Base-by-base conservation (phyloP, 331 rosid genomes). In the Phaseolus coccineus region DNA sequence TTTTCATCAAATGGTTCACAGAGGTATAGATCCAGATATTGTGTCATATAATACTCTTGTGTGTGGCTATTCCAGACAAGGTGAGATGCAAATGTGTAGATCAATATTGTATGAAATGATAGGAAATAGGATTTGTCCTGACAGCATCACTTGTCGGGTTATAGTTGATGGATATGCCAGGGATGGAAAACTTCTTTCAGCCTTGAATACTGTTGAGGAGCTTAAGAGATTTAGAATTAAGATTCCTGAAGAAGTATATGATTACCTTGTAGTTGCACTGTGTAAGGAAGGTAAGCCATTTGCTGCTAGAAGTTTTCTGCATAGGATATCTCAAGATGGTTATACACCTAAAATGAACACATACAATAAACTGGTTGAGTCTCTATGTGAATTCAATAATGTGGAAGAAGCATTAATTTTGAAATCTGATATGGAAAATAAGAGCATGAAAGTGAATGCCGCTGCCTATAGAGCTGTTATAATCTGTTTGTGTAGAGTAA, bases 1-100 rank as follows among this genome's bases (percentile, higher is more conserved):
- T 82, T 94, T 94, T 78, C 91, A 94, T 84, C 87, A 84, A 37
- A 94, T 92, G 97, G 81, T 91, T 46, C 85, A 89, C 27, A 87
- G 92, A 82, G 98, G 95, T 53, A 68, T 91, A 80, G 51, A 69
- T 76, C 94, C 97, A 11, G 97, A 94, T 4, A 28, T 79, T 24
- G 80, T 89, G 61, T 74, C 88, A 0, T 94, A 89, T 77, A 94
- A 92, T 63, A 88, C 95, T 59, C 66, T 59, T 28, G 39, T 59
- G 37, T 27, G 8, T 59, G 66, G 66, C 69, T 94, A 94, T 80
- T 88, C 91, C 69, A 84, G 82, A 44, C 87, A 83, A 73, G 97
- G 94, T 58, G 86, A 83, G 79, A 75, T 86, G 84, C 86, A 80
- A 65, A 88, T 85, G 73, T 69, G 88, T 56, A 86, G 85, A 72